Evolutionary conservation across 768 basidiomycete species (phyloP).

Genomic region (Amanita brunnescens): DNA sequence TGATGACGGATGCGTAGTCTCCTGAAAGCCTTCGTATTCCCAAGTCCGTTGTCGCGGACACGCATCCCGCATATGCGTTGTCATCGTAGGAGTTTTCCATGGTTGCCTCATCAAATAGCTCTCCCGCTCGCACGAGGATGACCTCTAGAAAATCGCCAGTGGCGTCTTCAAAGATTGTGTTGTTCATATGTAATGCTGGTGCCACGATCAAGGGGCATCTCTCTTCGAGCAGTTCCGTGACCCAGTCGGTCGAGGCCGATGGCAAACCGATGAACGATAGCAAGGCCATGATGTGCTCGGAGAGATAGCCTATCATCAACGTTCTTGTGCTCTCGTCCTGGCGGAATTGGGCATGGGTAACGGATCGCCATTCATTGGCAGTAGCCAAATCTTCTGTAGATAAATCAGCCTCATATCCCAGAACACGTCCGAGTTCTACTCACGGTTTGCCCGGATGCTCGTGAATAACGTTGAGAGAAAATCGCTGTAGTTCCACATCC

Average conservation of each 20-base stretch:
- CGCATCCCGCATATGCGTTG: not conserved
- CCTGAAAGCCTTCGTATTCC: not conserved
- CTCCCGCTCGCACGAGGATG: not conserved
- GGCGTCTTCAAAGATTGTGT: slow-evolving; percentile 2
- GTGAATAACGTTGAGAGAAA: slow-evolving; percentile 29
- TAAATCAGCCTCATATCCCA: not conserved
- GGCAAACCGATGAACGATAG: slow-evolving; percentile 1
- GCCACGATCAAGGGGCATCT: slow-evolving; percentile 5
- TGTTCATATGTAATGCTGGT: slow-evolving; percentile 5
- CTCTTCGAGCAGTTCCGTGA: slow-evolving; percentile 3
- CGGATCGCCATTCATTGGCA: slow-evolving; percentile 19
- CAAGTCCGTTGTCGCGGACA: slow-evolving; percentile 4
- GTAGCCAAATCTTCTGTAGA: slow-evolving; percentile 10
- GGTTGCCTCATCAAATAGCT: not conserved
- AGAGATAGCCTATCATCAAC: not conserved
- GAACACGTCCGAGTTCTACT: slow-evolving; percentile 7
- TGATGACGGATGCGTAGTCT: not conserved
- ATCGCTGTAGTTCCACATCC: slow-evolving; percentile 32
- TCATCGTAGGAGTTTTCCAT: slow-evolving; percentile 6
- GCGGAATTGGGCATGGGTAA: slow-evolving; percentile 17
- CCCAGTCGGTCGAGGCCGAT: not conserved
- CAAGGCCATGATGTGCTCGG: slow-evolving; percentile 1
- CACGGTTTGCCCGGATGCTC: slow-evolving; percentile 29
- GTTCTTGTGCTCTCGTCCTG: not conserved
- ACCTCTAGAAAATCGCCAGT: not conserved